A percentile compares a stretch with the other conserved stretches of the same genome.
Evolutionary conservation across 2,329 filamentous ascomycete species (phyloP).

Genomic region (Periglandula ipomoeae): DNA sequence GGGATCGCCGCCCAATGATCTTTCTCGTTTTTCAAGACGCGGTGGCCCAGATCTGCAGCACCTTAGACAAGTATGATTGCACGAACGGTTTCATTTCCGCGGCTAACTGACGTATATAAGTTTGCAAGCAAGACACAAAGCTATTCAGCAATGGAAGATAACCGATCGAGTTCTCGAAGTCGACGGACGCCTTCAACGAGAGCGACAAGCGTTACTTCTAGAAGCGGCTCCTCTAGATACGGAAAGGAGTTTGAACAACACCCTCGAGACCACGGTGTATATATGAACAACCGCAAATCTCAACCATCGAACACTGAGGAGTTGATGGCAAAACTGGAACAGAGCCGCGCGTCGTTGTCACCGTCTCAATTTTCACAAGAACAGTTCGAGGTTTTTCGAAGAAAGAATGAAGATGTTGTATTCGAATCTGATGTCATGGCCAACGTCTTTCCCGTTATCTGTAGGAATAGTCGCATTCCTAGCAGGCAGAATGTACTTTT

Average conservation of each 20-base stretch:
- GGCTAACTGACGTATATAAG: not conserved
- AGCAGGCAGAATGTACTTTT: conserved; percentile 5
- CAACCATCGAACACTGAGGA: conserved; percentile 15
- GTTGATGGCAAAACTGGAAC: not conserved
- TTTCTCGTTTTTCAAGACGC: conserved; percentile 1
- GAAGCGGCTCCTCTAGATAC: not conserved
- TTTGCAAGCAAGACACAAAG: not conserved
- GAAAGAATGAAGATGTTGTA: not conserved
- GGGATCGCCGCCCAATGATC: not conserved
- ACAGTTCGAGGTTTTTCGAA: not conserved
- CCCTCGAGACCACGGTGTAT: not conserved
- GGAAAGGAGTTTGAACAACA: conserved; percentile 4
- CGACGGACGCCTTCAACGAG: not conserved
- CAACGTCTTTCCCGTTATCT: conserved; percentile 7
- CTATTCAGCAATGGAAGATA: not conserved
- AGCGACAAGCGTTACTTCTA: not conserved
- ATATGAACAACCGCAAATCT: conserved; percentile 8
- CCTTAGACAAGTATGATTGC: conserved; percentile 12
- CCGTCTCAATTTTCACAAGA: not conserved
- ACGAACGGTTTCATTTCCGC: conserved; percentile 19
- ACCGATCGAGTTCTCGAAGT: not conserved
- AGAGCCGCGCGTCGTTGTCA: not conserved
- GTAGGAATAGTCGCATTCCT: conserved; percentile 14
- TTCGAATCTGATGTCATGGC: not conserved
- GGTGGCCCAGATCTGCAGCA: conserved; percentile 1